Conservation (phyloP, 331 rosid species). For the Quercus tomentella region DNA sequence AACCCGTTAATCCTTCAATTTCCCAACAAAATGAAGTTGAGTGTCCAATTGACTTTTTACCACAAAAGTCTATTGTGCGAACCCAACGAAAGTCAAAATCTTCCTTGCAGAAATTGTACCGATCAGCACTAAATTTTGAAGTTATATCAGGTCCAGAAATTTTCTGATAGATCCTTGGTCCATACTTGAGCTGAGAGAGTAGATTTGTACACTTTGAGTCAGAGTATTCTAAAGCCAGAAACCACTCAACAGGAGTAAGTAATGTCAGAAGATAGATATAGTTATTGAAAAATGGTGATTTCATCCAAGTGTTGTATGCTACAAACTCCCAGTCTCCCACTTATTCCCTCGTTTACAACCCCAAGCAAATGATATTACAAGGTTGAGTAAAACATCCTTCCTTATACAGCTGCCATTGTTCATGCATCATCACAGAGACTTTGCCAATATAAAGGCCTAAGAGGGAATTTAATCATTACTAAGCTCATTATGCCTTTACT, state of each 20-base stretch:
- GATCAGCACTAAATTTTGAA: constrained; percentile 43
- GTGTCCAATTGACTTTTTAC: constrained; percentile 62
- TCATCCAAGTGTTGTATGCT: background rate
- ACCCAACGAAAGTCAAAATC: constrained; percentile 77
- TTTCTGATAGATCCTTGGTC: constrained; percentile 64
- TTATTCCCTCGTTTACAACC: background rate
- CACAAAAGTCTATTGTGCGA: constrained; percentile 71
- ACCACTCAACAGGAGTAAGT: background rate
- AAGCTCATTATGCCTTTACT: background rate
- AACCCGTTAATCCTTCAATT: constrained; percentile 33
- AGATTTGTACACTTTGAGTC: background rate
- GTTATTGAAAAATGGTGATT: background rate
- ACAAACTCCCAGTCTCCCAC: background rate
- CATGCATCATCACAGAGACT: background rate
- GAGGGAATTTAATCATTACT: background rate
- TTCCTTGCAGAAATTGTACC: constrained; percentile 73
- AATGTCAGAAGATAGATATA: background rate
- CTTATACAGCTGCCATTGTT: background rate
- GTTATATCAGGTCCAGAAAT: constrained; percentile 48
- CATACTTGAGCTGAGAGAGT: constrained; percentile 66
- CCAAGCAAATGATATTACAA: background rate
- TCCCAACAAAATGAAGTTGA: constrained; percentile 75
- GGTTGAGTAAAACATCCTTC: background rate
- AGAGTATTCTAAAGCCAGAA: constrained; percentile 2
- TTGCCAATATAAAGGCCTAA: background rate